phyloP scores from a whole-genome alignment of 768 basidiomycete species.

The Russula ochroleuca region DNA sequence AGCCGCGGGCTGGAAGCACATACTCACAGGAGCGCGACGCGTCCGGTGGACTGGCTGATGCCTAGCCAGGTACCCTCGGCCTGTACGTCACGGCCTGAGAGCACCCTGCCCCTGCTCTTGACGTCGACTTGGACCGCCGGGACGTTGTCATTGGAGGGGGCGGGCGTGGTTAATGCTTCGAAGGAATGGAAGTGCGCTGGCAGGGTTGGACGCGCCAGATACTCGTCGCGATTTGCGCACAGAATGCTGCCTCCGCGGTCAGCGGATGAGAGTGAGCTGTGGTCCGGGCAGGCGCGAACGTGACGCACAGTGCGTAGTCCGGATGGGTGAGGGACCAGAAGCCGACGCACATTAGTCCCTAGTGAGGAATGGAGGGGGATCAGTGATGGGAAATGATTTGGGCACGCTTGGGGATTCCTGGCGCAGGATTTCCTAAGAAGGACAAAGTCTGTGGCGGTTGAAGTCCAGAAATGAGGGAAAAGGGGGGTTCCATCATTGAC shows the following conservation, averaged over 20 bases:
- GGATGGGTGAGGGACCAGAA: constrained; percentile 74
- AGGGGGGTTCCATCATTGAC: constrained; percentile 9
- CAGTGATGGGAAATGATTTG: constrained; percentile 17
- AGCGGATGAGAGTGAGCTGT: constrained; percentile 6
- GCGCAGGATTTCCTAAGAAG: constrained; percentile 15
- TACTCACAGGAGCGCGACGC: constrained; percentile 67
- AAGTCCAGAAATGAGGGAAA: background rate
- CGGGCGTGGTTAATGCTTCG: constrained; percentile 27
- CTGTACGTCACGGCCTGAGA: constrained; percentile 69
- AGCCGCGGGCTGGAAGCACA: constrained; percentile 8
- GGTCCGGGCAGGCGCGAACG: background rate
- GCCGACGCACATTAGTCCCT: constrained; percentile 62
- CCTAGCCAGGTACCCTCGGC: constrained; percentile 87
- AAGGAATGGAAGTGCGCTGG: constrained; percentile 69
- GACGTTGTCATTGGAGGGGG: constrained; percentile 11
- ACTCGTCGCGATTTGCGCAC: constrained; percentile 75
- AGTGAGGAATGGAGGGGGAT: constrained; percentile 22
- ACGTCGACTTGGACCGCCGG: constrained; percentile 23
- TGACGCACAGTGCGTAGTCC: constrained; percentile 70
- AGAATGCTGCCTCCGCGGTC: constrained; percentile 49
- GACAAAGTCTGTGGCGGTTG: constrained; percentile 11
- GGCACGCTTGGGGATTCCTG: background rate
- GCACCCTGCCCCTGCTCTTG: constrained; percentile 38
- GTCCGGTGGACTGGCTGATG: constrained; percentile 52
- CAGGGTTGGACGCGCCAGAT: constrained; percentile 58